These are phyloP conservation scores for Boletus smithii DNA, from an alignment of 1,284 basidiomycete species.

Conservation along the genomic window DNA sequence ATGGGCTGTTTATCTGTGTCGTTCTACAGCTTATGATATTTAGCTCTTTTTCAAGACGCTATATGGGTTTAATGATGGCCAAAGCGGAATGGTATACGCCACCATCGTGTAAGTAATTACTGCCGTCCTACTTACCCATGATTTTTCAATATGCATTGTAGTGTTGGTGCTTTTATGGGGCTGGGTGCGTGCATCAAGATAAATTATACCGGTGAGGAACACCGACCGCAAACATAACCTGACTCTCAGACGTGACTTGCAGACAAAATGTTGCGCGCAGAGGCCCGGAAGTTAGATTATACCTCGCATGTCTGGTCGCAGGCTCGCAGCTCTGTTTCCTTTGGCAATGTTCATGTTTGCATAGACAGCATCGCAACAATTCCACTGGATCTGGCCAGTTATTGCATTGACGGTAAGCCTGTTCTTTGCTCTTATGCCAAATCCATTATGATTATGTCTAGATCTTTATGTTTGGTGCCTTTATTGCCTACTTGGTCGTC, in stretches of 20 bases:
- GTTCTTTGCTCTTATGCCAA: neutral
- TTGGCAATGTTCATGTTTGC: slow-evolving; percentile 51
- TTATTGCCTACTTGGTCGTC: slow-evolving; percentile 59
- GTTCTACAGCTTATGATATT: slow-evolving; percentile 1
- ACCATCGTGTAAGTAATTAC: slow-evolving; percentile 51
- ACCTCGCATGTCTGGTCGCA: slow-evolving; percentile 50
- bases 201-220: slow-evolving; percentile 58
- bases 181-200: slow-evolving; percentile 57
- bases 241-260: slow-evolving; percentile 5
- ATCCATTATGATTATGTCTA: slow-evolving; percentile 17
- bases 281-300: slow-evolving; percentile 62
- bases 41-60: slow-evolving; percentile 61
- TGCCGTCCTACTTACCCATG: neutral
- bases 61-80: slow-evolving; percentile 63
- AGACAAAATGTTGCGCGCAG: slow-evolving; percentile 35
- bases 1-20: slow-evolving; percentile 15
- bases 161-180: slow-evolving; percentile 61
- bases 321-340: slow-evolving; percentile 49
- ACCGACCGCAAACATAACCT: neutral
- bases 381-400: slow-evolving; percentile 42
- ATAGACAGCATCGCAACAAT: slow-evolving; percentile 32
- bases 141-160: slow-evolving; percentile 25
- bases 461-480: slow-evolving; percentile 56
- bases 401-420: slow-evolving; percentile 40
- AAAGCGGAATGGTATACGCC: slow-evolving; percentile 61